A percentile compares a stretch with the other conserved stretches of the same genome.
These are phyloP conservation scores for Lactarius vividus DNA, from an alignment of 768 basidiomycete species.

Conservation along the genomic window DNA sequence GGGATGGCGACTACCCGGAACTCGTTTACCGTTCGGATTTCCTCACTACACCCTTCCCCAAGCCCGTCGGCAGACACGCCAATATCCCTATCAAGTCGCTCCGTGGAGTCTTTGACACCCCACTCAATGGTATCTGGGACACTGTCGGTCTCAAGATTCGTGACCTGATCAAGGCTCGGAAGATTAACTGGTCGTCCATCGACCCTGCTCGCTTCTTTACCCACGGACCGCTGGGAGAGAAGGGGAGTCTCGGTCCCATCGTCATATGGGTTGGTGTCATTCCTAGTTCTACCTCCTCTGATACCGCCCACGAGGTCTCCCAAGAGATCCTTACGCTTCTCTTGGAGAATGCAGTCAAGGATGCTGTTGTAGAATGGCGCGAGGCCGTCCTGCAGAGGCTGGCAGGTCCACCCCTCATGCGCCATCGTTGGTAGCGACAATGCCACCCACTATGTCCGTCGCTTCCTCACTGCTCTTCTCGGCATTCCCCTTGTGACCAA, in stretches of 20 bases:
- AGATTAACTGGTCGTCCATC: conserved; percentile 10
- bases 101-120: conserved; percentile 14
- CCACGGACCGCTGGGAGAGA: background rate
- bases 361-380: conserved; percentile 18
- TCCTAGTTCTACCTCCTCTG: conserved; percentile 14
- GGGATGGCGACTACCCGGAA: conserved; percentile 3
- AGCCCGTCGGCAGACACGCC: conserved; percentile 8
- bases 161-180: conserved; percentile 8
- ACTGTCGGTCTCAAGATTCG: conserved; percentile 17
- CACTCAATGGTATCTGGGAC: conserved; percentile 17
- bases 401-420: no score
- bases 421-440: no score
- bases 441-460: no score
- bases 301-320: conserved; percentile 17
- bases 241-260: conserved; percentile 16
- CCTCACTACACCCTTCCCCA: conserved; percentile 10
- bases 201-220: conserved; percentile 19
- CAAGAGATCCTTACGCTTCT: conserved; percentile 16
- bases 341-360: conserved; percentile 3
- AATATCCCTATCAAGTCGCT: conserved; percentile 8
- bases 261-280: conserved; percentile 16
- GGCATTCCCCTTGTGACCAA: no score
- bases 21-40: conserved; percentile 13
- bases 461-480: no score
- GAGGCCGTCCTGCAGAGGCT: conserved; percentile 15